Base-by-base conservation (phyloP, 208 protist species). In the Leishmania arabica region DNA sequence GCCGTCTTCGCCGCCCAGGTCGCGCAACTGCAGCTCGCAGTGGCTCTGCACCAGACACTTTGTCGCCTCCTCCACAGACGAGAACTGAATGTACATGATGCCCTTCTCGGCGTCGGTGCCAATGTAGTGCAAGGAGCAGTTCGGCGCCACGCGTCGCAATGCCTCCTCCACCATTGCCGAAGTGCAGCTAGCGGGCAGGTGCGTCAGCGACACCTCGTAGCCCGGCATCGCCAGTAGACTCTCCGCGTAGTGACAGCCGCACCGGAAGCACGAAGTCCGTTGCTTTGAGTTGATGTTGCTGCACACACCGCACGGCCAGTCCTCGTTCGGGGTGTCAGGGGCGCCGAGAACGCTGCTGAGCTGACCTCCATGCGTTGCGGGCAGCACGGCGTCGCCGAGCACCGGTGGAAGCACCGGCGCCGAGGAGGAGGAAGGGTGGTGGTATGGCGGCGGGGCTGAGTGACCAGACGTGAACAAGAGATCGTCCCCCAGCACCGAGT, bases 281-380 rank as follows among this genome's bases (percentile, higher is more conserved):
- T 91, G 80, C 60, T 78, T 58, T 0, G 92, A 95, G 81, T 97
- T 97, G 64, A 88, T 87, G 76, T 97, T 97, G 80, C 92, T 94
- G 84, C 94, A 97, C 45, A 97, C 90, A 19, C 88, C 89, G 75
- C 94, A 97, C n/a, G 91, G 82, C 94, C 94, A 97, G 68, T 95
- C 94, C 6, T 78, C 77, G 19, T 49, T 64, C 1, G 93, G 91
- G 6, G 66, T 83, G 24, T 72, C 77, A 27, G 78, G 62, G 37
- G 81, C 60, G 54, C 66, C 60, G 70, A 75, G 51, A 24, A 81
- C 64, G 31, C 75, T 80, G 42, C 15, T 19, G 31, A n/a, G 24
- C 15, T 56, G 34, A 19, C 7, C 53, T 47, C 56, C 76, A 9
- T 17, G 5, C 19, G 51, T 24, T 60, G n/a, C 65, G 21, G 66